Evolutionary conservation across 305 asterid genomes (phyloP), one percentile per base, ranked within the genome.

Genomic region (Plantago rigida): DNA sequence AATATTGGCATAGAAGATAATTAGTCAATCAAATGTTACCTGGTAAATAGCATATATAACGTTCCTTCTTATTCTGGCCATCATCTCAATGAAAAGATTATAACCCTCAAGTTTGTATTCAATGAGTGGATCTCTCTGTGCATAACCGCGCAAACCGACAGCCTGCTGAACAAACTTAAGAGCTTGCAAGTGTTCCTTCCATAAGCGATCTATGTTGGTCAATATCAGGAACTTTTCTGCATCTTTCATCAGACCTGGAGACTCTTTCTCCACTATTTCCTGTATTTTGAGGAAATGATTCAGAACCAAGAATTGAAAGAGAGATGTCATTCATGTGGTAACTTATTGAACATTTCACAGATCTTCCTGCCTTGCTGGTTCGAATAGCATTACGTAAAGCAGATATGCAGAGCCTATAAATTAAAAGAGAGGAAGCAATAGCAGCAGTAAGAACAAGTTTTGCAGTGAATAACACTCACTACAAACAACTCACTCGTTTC

Each of bases 101-200:
- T 92, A 88, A 46, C 99, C 99, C 77, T 92, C 99, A 46, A 92
- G 93, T 74, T 92, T 92, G 78, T 88, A 92, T 70, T 88, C 99
- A 17, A 92, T 92, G 31, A 92, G 95, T 31, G 99, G 99, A 76
- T 92, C 99, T 73, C 95, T 80, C 77, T 92, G 99, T 26, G 99
- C 99, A 78, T 92, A 92, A 53, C 99, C 99, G 36, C 99, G 84
- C 64, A 92, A 81, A 39, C 96, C 89, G 24, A 92, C 99, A 56
- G 95, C 99, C 79, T 92, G 99, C 82, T 88, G 99, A 19, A 92
- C 94, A 76, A 92, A 92, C 72, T 92, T 92, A 41, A 92, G 82
- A 51, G 99, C 94, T 82, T 92, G 99, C 95, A 92, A 78, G 81
- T 92, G 99, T 62, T 88, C 99, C 79, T 92, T 92, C 99, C 99